Conservation (phyloP, 2,329 filamentous ascomycete species). For the Onygenales sp. region DNA sequence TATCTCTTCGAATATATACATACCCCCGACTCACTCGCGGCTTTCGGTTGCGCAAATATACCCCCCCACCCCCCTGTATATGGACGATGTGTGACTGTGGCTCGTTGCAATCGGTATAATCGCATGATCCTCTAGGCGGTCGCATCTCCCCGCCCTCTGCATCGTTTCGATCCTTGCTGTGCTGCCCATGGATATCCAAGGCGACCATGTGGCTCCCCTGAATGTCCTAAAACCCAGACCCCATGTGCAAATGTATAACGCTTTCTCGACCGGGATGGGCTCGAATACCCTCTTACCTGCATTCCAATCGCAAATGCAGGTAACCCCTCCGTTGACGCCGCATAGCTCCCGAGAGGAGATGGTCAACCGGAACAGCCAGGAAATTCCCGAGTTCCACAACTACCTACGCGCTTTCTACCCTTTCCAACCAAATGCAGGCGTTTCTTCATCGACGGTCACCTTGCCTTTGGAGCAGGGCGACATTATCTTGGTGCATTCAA, state of each 20-base stretch:
- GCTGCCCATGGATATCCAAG: conserved; percentile 6
- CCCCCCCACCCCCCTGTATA: neutral
- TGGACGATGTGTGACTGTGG: neutral
- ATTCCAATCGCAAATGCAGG: conserved; percentile 38
- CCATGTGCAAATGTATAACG: conserved; percentile 4
- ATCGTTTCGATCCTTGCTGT: neutral
- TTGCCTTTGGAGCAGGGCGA: conserved; percentile 83
- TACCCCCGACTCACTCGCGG: neutral
- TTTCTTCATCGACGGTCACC: conserved; percentile 78
- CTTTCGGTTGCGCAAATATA: neutral
- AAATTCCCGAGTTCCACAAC: conserved; percentile 72
- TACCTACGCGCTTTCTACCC: conserved; percentile 91
- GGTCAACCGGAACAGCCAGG: conserved; percentile 30
- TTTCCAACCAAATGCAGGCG: conserved; percentile 69
- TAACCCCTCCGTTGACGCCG: conserved; percentile 70
- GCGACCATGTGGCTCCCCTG: conserved; percentile 11
- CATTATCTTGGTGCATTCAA: conserved; percentile 85
- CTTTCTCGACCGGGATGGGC: conserved; percentile 1
- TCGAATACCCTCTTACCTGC: conserved; percentile 9
- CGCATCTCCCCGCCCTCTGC: neutral
- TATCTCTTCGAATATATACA: neutral
- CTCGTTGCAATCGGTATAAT: neutral
- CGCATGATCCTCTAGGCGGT: neutral
- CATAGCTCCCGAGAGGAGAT: conserved; percentile 52
- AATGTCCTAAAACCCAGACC: conserved; percentile 8